These are phyloP conservation scores for Ampelocalamus luodianensis DNA, from an alignment of 176 grass and related monocot genomes.

Conservation along the genomic window DNA sequence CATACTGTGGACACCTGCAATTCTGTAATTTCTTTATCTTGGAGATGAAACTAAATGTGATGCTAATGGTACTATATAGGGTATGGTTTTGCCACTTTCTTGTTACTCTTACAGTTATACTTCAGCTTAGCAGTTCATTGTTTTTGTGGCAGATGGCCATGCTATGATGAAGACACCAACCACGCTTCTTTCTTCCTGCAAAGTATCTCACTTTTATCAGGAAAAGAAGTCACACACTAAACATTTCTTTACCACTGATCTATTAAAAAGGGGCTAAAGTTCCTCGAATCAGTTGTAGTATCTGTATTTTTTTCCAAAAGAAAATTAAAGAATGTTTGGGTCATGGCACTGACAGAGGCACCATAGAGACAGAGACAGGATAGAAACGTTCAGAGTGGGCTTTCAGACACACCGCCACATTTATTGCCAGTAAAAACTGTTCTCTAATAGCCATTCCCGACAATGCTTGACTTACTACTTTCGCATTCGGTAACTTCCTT, in stretches of 20 bases:
- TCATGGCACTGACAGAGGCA: neutral
- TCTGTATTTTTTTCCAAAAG: neutral
- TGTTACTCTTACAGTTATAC: neutral
- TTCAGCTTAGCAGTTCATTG: neutral
- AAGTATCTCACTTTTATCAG: slow-evolving; percentile 15
- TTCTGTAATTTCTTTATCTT: neutral
- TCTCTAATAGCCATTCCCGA: neutral
- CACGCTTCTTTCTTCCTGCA: neutral
- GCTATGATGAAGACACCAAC: neutral
- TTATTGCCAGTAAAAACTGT: neutral
- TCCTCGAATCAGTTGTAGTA: neutral
- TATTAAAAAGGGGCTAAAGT: neutral
- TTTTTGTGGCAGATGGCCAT: slow-evolving; percentile 8
- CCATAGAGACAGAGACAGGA: neutral
- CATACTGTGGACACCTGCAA: neutral
- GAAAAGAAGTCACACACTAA: neutral
- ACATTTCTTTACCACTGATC: slow-evolving; percentile 12
- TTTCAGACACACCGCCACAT: neutral
- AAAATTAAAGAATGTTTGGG: neutral
- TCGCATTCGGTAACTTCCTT: neutral
- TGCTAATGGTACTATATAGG: neutral
- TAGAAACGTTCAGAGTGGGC: neutral
- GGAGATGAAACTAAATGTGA: neutral
- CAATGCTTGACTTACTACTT: neutral
- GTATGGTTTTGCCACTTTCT: neutral